Evolutionary conservation across 108 stramenopile genomes (phyloP), one percentile per base, ranked within the genome.

Genomic region (Chaetoceros tenuissimus): DNA sequence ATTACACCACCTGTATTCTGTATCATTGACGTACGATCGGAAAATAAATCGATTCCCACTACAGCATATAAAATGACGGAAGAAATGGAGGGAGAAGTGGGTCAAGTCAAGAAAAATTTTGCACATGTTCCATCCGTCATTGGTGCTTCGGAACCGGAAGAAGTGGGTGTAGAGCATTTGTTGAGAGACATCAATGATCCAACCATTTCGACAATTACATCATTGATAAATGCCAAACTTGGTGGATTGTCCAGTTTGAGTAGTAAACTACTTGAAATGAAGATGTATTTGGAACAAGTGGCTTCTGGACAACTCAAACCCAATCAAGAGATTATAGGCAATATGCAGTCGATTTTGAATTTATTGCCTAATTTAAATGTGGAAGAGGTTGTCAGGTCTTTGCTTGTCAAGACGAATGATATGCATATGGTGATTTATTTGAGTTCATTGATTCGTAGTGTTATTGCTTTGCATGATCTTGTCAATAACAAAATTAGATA

Each of bases 161-260:
- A 96, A 75, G 92, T 99, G 19, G 98, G 97, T 22, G 98, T 99
- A 24, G 98, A 98, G 67, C 98, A 99, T 75, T 79, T 99, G 51
- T 64, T 99, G 58, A 90, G 98, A 44, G 98, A 99, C 64, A 96
- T 99, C 72, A 99, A 99, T 65, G 98, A 99, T 74, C 98, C 98
- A 10, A 94, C 96, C n/a, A 87, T 96, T 8, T 79, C 75, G 34
- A 95, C 90, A 22, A 88, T 99, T 10, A 92, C 96, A 43, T 79
- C 78, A 34, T 73, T 92, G 45, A 89, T 99, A 71, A 86, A 95
- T 82, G 88, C 88, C 53, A 99, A 99, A 71, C 63, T 97, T 34
- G 68, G 82, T n/a, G 97, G 92, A 26, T 68, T 99, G 58, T 65
- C 66, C 8, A 92, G 95, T 7, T 74, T 99, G 21, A 73, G 81